These are phyloP conservation scores for Hyaloperonospora arabidopsidis DNA, from an alignment of 352 stramenopile genomes.

Conservation along the genomic window DNA sequence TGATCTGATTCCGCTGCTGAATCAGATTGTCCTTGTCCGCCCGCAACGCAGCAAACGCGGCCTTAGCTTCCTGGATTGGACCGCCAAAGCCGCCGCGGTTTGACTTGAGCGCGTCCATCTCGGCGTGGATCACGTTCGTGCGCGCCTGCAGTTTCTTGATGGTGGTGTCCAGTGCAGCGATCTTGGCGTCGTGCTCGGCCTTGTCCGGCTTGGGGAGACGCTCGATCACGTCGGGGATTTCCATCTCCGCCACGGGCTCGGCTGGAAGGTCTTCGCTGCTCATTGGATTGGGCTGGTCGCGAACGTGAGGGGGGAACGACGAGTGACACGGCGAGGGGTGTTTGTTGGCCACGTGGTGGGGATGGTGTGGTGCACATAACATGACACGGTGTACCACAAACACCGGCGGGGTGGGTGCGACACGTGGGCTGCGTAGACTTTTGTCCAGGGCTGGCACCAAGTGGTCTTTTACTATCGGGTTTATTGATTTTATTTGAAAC, in stretches of 20 bases:
- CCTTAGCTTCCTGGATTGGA: conserved; percentile 86
- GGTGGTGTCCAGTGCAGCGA: conserved; percentile 76
- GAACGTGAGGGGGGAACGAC: too few species aligned
- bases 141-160: conserved; percentile 91
- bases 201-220: conserved; percentile 84
- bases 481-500: too few species aligned
- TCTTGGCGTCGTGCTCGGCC: conserved; percentile 80
- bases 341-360: too few species aligned
- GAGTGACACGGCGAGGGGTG: too few species aligned
- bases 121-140: conserved; percentile 53
- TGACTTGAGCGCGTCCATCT: conserved; percentile 80
- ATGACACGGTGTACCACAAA: too few species aligned
- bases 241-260: conserved; percentile 27
- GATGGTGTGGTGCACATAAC: too few species aligned
- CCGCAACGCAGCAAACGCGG: conserved; percentile 69
- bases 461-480: too few species aligned
- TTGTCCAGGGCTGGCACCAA: too few species aligned
- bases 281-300: conserved; percentile 7
- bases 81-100: conserved; percentile 74
- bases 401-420: too few species aligned
- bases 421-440: too few species aligned
- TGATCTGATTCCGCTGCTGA: conserved; percentile 73
- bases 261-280: conserved; percentile 15
- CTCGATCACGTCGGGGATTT: conserved; percentile 74
- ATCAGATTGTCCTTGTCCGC: conserved; percentile 84